Evolutionary conservation across 305 asterid genomes (phyloP), one percentile per base, ranked within the genome.

Genomic region (Nicotiana rustica): DNA sequence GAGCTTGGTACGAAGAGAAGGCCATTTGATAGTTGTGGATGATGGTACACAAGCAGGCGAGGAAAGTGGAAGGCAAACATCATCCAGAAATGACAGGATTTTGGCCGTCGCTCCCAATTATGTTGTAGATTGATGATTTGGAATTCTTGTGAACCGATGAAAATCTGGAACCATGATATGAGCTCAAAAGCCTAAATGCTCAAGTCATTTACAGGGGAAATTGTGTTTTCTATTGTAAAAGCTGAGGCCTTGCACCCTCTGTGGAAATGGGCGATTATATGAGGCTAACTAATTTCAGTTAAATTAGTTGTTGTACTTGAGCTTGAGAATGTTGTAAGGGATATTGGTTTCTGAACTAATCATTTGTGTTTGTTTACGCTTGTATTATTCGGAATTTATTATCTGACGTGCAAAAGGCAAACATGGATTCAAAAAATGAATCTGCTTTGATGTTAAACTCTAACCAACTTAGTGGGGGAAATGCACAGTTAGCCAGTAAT

Each of bases 61-160:
- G 66, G 97, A 85, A 5, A 89, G 88, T 55, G 94, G 87, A 85
- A 88, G 84, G 85, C 82, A 82, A 73, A 79, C 92, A 36, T 60
- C 89, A 19, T 89, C 98, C 62, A 93, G 97, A 85, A 89, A 92
- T 83, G 92, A 96, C 49, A 88, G 98, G 84, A 91, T 96, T 84
- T 87, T 96, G 83, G 98, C 90, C 0, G 98, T 93, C 36, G 98
- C 98, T 7, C 98, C 99, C 79, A 96, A 96, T 84, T 92, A 92
- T 87, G 94, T 92, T 4, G 83, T 90, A 4, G 96, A 93, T 33
- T 93, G 84, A 89, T 93, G 84, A 89, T 84, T 33, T 52, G 65
- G 47, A 75, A 25, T 52, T 75, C 15, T 15, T 15, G 65, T 52
- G 2, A 75, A 73, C 13, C 6, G 5, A 4, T 25, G 36, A 70